Evolutionary conservation across 1,284 basidiomycete genomes (phyloP).

Genomic region (Boletus holoroseus): DNA sequence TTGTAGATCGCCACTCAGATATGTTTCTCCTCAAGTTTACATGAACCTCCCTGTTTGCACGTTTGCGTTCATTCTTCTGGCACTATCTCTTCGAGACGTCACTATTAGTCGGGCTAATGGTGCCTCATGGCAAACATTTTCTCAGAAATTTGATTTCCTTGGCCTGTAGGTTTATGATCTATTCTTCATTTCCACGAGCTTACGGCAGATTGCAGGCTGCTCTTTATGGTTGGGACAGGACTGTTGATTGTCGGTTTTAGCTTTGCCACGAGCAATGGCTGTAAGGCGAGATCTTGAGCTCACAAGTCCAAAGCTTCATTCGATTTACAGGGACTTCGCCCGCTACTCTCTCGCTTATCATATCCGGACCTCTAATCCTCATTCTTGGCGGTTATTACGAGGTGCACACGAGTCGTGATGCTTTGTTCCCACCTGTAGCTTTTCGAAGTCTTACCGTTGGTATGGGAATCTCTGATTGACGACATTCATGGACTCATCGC

Average conservation of each 20-base stretch:
- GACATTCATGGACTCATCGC: conserved; percentile 18
- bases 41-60: conserved; percentile 73
- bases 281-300: conserved; percentile 41
- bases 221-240: conserved; percentile 72
- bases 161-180: conserved; percentile 54
- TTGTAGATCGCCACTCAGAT: conserved; percentile 9
- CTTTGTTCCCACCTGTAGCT: conserved; percentile 60
- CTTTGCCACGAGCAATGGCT: conserved; percentile 60
- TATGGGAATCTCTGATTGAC: conserved; percentile 32
- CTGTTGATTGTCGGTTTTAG: conserved; percentile 72
- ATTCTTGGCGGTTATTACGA: conserved; percentile 61
- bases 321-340: conserved; percentile 50
- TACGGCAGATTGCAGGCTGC: conserved; percentile 40
- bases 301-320: conserved; percentile 13
- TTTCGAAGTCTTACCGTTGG: conserved; percentile 58
- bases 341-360: conserved; percentile 56
- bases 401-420: conserved; percentile 55
- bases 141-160: conserved; percentile 61
- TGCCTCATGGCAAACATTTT: conserved; percentile 52
- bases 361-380: conserved; percentile 50
- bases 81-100: conserved; percentile 53
- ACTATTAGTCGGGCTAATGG: conserved; percentile 41
- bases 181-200: conserved; percentile 15
- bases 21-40: conserved; percentile 48
- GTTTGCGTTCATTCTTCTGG: conserved; percentile 52